Conservation (phyloP, 2,329 filamentous ascomycete species). For the Pseudovirgaria hyperparasitica region DNA sequence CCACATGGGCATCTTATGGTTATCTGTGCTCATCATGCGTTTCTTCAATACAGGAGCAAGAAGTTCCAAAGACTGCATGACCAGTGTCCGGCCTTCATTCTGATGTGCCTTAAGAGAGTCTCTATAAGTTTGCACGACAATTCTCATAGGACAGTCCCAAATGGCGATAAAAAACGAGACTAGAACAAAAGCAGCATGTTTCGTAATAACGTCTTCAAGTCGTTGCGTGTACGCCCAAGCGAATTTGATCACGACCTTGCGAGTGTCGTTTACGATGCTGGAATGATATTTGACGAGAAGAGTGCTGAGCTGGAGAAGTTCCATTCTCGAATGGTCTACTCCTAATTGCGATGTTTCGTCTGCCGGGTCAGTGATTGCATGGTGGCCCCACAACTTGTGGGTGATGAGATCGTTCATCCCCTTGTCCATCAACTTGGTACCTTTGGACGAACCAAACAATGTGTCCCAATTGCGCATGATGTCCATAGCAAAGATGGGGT, state of each 20-base stretch:
- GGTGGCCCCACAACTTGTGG: slow-evolving; percentile 85
- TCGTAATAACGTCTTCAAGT: slow-evolving; percentile 98
- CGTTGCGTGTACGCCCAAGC: slow-evolving; percentile 91
- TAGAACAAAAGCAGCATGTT: slow-evolving; percentile 92
- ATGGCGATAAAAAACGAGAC: slow-evolving; percentile 96
- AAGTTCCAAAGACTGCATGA: slow-evolving; percentile 88
- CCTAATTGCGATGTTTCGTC: slow-evolving; percentile 77
- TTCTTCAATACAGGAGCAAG: slow-evolving; percentile 90
- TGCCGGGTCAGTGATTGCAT: slow-evolving; percentile 59
- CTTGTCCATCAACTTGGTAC: slow-evolving; percentile 69
- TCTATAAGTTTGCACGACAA: slow-evolving; percentile 88
- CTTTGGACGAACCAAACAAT: slow-evolving; percentile 39
- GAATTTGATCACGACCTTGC: slow-evolving; percentile 98
- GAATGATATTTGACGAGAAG: slow-evolving; percentile 94
- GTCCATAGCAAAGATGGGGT: slow-evolving; percentile 94
- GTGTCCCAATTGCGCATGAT: slow-evolving; percentile 68
- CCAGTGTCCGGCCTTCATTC: slow-evolving; percentile 81
- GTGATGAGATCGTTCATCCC: slow-evolving; percentile 81
- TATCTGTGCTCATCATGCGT: slow-evolving; percentile 56
- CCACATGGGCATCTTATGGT: slow-evolving; percentile 70
- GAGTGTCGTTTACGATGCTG: slow-evolving; percentile 71
- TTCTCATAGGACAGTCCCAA: slow-evolving; percentile 93
- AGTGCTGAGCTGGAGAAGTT: slow-evolving; percentile 86
- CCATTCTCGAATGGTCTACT: slow-evolving; percentile 92
- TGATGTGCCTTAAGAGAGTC: slow-evolving; percentile 85